Base-by-base conservation (phyloP, 345 rosid genomes). In the Acer campestre region DNA sequence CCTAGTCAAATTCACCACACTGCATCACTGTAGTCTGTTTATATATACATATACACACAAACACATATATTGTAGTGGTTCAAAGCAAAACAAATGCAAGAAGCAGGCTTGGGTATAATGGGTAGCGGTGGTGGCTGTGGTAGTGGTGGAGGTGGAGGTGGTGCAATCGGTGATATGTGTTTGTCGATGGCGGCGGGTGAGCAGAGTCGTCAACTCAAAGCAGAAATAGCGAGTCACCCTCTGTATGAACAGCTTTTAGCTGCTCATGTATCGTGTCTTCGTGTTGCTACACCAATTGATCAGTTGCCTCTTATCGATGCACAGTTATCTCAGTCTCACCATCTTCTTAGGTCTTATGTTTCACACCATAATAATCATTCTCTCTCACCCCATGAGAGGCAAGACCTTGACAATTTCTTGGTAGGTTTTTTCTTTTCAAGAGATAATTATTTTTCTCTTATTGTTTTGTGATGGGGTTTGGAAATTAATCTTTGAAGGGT, bases 201-300 rank as follows among this genome's bases (percentile, higher is more conserved):
- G 38, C 91, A 82, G 67, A 86, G 70, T 55, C 88, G 89, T 49
- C 95, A 89, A 55, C 82, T 93, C 44, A 95, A 91, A 92, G 90
- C 91, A 61, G 98, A 95, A 88, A 91, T 95, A 80, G 97, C 90
- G 22, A 80, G 83, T 31, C 97, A 95, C 80, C 98, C 99, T 48
- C 79, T 95, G 72, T 95, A 88, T 77, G 99, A 95, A 55, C 97
- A 95, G 85, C 83, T 95, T 17, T 73, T 93, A 29, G 75, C 97
- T 3, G 99, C 98, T 10, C 98, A 95, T 78, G 97, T 95, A 61
- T 86, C 98, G 7, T 93, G 99, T 81, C 88, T 95, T 16, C 89
- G 98, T 46, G 98, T 93, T 8, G 99, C 98, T 4, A 95, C 99
- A 46, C 99, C 99, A 12, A 95, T 95, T 67, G 99, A 95, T 84